Conservation (phyloP, 495 filamentous ascomycete genomes). For the Aspergillus sparsus region DNA sequence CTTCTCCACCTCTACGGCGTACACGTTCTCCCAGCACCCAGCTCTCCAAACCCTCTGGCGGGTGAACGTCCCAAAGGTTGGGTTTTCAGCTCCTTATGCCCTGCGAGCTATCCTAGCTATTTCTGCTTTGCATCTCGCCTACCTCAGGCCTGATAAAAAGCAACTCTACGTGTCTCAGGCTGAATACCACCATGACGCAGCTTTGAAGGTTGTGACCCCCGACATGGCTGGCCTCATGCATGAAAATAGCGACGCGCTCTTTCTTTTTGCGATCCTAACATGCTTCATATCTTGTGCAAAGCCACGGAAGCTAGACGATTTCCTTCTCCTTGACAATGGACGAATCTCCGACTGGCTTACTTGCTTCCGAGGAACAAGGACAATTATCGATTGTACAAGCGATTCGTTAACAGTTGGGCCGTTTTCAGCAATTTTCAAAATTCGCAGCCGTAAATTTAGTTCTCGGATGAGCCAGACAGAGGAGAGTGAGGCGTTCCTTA, state of each 20-base stretch:
- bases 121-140: slow-evolving; percentile 40
- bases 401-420: slow-evolving; percentile 26
- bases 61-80: slow-evolving; percentile 31
- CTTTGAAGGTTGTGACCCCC: slow-evolving; percentile 30
- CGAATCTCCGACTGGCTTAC: slow-evolving; percentile 44
- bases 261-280: slow-evolving; percentile 39
- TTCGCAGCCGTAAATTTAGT: slow-evolving; percentile 1
- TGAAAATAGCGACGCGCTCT: slow-evolving; percentile 37
- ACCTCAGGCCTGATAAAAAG: slow-evolving; percentile 24
- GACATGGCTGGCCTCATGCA: slow-evolving; percentile 27
- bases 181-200: slow-evolving; percentile 36
- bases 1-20: slow-evolving; percentile 39
- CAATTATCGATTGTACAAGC: slow-evolving; percentile 32
- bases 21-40: slow-evolving; percentile 35
- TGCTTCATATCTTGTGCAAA: slow-evolving; percentile 29
- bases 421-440: slow-evolving; percentile 28
- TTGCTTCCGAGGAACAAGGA: slow-evolving; percentile 39
- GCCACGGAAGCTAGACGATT: slow-evolving; percentile 18
- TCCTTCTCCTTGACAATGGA: slow-evolving; percentile 40
- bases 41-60: slow-evolving; percentile 38
- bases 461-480: neutral
- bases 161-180: slow-evolving; percentile 29
- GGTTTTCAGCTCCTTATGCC: slow-evolving; percentile 34
- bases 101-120: slow-evolving; percentile 39
- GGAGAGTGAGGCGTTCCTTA: neutral